Percentiles rank a stretch among this genome's conserved stretches.
Conservation (phyloP, 2,329 filamentous ascomycete species). For the Aspergillus sergii region DNA sequence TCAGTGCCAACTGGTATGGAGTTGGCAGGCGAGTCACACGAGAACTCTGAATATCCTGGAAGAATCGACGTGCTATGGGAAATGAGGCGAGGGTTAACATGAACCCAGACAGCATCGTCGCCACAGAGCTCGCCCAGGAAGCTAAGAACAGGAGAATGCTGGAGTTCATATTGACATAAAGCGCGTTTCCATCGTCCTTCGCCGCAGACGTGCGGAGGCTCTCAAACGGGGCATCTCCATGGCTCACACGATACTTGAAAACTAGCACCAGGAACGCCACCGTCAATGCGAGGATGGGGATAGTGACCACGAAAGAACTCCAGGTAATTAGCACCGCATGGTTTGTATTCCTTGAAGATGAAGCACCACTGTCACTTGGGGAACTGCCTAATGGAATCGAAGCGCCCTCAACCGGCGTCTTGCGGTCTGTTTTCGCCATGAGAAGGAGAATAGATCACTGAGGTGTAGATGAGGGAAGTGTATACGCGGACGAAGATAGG, state of each 20-base stretch:
- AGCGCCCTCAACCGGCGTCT: background rate
- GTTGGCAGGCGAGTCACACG: slow-evolving; percentile 18
- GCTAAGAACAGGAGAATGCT: slow-evolving; percentile 12
- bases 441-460: background rate
- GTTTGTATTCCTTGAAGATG: background rate
- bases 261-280: slow-evolving; percentile 11
- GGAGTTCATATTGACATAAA: slow-evolving; percentile 14
- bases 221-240: background rate
- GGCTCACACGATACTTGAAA: slow-evolving; percentile 8
- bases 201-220: background rate
- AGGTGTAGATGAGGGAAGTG: background rate
- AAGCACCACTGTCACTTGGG: background rate
- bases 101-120: slow-evolving; percentile 24
- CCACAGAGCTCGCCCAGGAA: slow-evolving; percentile 22
- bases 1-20: slow-evolving; percentile 22
- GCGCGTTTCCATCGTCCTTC: background rate
- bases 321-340: background rate
- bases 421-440: background rate
- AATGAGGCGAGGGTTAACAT: slow-evolving; percentile 28
- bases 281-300: slow-evolving; percentile 12
- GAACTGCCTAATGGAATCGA: background rate
- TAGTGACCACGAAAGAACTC: slow-evolving; percentile 10
- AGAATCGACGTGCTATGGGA: slow-evolving; percentile 20
- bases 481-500: background rate
- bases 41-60: slow-evolving; percentile 6